Base-by-base conservation (phyloP, 441 rosid species). In the Gossypium gossypioides region DNA sequence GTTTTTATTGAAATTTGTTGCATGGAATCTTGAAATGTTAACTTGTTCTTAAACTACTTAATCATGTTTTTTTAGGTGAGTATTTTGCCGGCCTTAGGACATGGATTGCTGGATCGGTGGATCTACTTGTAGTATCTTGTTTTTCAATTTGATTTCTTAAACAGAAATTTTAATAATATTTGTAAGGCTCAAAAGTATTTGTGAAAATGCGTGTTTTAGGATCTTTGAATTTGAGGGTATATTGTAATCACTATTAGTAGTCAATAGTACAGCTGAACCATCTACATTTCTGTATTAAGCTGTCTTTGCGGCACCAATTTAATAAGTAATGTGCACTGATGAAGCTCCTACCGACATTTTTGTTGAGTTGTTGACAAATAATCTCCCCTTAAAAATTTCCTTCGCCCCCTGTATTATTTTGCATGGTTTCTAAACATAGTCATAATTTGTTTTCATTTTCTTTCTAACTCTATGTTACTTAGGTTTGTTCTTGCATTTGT, bases 1-100 rank as follows among this genome's bases (percentile, higher is more conserved):
- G 37, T 69, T 29, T 57, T 37, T 76, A 27, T 51, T 29, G 48
- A 54, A 61, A 65, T 46, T 60, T 64, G 42, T 74, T 73, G 72
- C 59, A 21, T 13, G 32, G 13, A 50, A 25, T 58, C 46, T 46
- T 54, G 7, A 44, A 34, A 56, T 1, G 16, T 51, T 32, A 46
- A 21, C 55, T 58, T 67, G 3, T 59, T 71, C 22, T 22, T 71
- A 22, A 24, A 25, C 16, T 42, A 42, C 24, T 27, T 15, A 50
- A 27, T 50, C 25, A 67, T 50, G 24, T n/a, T 24, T 57, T 57
- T 57, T 66, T 48, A 21, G 24, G 13, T 24, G 56, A 66, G 51
- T 40, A 67, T 67, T 67, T 46, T 48, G 4, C 58, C 27, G 40
- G 58, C 24, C 71, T 67, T 67, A 27, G 18, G 22, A 3, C 58